Evolutionary conservation across 2,329 filamentous ascomycete genomes (phyloP), one percentile per base, ranked within the genome.

Genomic region (Acrocalymma vagum): DNA sequence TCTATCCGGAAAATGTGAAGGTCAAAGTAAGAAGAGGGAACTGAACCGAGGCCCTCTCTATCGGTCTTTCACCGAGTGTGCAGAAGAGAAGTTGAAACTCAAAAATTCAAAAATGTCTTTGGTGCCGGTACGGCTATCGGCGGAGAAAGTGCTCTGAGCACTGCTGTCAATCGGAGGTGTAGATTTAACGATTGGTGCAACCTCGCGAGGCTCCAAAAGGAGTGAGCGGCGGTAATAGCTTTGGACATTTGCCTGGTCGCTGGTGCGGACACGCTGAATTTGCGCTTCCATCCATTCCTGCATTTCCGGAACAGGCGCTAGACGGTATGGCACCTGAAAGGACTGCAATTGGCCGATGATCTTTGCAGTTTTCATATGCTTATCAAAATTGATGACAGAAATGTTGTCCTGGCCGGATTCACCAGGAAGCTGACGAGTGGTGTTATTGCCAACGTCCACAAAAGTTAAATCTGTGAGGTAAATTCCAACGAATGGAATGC

Each of bases 381-480:
- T 97, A 77, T 97, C 93, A 60, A 96, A 97, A 72, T 99, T 99
- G 78, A 99, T 90, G 21, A 97, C 89, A 0, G 85, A 84, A 59
- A 90, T 80, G 20, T 84, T 80, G n/a, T 88, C 82, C 10, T 78
- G 76, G 6, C 77, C 75, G 23, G 73, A 70, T n/a, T 51, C 72
- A 42, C 65, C 79, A 63, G 83, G 82, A 14, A 95, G 81, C 58
- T 87, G 86, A 60, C 93, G 90, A 3, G 87, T 92, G 5, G 90
- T 83, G 22, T 89, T 88, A 69, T 97, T 97, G 48, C 94, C 94
- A 51, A 93, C 91, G 64, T 97, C 91, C 38, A 96, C 87, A 71
- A 99, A 97, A 0, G 92, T 96, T 24, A 99, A 78, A 65, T 99
- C 94, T 0, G 94, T 99, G 25, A 99, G 78, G 68, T 96, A 97